These are phyloP conservation scores for Penstemon barbatus DNA, from an alignment of 257 asterid species.

Conservation along the genomic window DNA sequence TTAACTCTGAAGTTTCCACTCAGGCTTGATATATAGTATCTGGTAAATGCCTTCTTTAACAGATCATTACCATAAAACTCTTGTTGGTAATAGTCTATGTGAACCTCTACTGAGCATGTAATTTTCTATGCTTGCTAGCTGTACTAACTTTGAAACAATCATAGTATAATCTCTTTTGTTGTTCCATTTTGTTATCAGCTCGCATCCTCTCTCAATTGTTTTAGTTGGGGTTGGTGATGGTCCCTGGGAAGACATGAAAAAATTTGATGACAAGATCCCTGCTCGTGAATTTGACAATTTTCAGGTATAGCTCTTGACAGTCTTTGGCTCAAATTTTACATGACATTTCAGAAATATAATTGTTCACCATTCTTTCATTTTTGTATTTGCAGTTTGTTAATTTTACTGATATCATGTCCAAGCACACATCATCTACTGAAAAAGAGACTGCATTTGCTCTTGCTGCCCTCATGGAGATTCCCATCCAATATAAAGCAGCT, in stretches of 20 bases:
- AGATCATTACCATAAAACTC: not conserved
- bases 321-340: constrained; percentile 11
- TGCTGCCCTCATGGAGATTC: constrained; percentile 90
- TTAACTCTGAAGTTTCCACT: not conserved
- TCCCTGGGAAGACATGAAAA: constrained; percentile 91
- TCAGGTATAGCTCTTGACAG: constrained; percentile 46
- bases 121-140: constrained; percentile 11
- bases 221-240: constrained; percentile 94
- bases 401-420: constrained; percentile 68
- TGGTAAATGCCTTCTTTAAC: not conserved
- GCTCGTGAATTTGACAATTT: constrained; percentile 74
- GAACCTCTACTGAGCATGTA: not conserved
- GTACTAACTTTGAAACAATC: constrained; percentile 1
- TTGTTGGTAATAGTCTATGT: not conserved
- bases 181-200: constrained; percentile 38
- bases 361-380: constrained; percentile 2
- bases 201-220: constrained; percentile 74
- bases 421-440: constrained; percentile 41
- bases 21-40: not conserved
- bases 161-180: constrained; percentile 14
- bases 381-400: constrained; percentile 63
- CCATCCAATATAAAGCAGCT: constrained; percentile 72
- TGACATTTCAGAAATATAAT: constrained; percentile 18
- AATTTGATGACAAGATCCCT: constrained; percentile 78
- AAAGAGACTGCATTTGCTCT: constrained; percentile 83